Base-by-base conservation (phyloP, 2,329 filamentous ascomycete genomes). In the Fusarium armeniacum region DNA sequence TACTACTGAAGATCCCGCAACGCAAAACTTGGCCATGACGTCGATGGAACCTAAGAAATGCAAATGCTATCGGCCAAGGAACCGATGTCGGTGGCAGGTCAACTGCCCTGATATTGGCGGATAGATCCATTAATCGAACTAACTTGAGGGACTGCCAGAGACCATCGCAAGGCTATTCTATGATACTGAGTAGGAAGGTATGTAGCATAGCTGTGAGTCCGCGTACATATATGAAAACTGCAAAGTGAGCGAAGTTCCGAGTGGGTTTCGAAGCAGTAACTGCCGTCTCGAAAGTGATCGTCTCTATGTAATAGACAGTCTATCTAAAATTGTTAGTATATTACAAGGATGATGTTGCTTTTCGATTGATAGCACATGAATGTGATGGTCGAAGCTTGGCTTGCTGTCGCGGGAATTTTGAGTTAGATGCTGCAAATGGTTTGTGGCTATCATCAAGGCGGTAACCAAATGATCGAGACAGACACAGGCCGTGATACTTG, bases 11-110 rank as follows among this genome's bases (percentile, higher is more conserved):
- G 58, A 57, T 44, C 62, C 55, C 53, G 47, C 41, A 64, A 53
- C 45, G 26, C 20, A 43, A 62, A 53, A 41, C 20, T 30, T 28
- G 50, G 52, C 38, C 43, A 62, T 72, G 67, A 71, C 54, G 63
- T 65, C 47, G 32, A 40, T 38, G 24, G 53, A 43, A 20, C 47
- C 65, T 50, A 49, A 62, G 62, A 52, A 55, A 64, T 66, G 38
- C 33, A 53, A 56, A 56, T 64, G 38, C 57, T 43, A 70, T 55
- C 51, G 24, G 54, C 54, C 67, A 65, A 58, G 41, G 40, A 56
- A 56, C 33, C 4, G 6, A 16, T 66, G 32, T 43, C 20, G 4
- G 50, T 45, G 66, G 52, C 9, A 45, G 43, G 44, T 52, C 32
- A 55, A n/a, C 22, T 56, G 24, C 49, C 59, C 35, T 26, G 43